phyloP scores from a whole-genome alignment of 768 basidiomycete genomes.

The Tubosaeta sp. region DNA sequence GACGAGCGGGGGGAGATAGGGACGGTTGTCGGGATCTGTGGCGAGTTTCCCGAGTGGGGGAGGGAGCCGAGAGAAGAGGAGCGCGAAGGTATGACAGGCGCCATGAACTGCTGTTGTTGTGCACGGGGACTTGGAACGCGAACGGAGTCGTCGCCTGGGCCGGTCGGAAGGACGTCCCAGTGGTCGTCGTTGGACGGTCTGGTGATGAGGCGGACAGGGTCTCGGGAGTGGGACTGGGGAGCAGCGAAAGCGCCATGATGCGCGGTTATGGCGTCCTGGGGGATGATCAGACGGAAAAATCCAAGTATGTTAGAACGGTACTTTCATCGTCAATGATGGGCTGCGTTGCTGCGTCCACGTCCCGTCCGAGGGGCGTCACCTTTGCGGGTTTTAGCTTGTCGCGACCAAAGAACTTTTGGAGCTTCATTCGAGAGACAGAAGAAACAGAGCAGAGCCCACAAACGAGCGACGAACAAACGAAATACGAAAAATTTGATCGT shows the following conservation, averaged over 20 bases:
- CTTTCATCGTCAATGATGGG: constrained; percentile 29
- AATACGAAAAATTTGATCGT: neutral
- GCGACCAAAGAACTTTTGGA: constrained; percentile 49
- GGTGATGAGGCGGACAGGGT: constrained; percentile 22
- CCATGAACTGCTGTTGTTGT: constrained; percentile 25
- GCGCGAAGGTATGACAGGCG: constrained; percentile 39
- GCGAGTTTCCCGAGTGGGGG: constrained; percentile 39
- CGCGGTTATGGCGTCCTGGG: constrained; percentile 23
- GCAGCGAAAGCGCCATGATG: constrained; percentile 16
- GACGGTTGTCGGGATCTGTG: constrained; percentile 27
- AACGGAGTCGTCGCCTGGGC: constrained; percentile 21
- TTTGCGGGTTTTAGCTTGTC: constrained; percentile 42
- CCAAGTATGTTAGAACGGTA: neutral
- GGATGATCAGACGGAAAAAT: neutral
- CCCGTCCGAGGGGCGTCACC: constrained; percentile 22
- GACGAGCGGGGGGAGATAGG: constrained; percentile 35
- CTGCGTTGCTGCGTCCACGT: constrained; percentile 14
- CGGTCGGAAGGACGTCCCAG: constrained; percentile 41
- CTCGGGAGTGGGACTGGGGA: neutral
- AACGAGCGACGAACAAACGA: neutral
- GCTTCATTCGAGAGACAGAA: constrained; percentile 40
- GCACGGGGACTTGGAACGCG: constrained; percentile 21
- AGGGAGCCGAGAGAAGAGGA: constrained; percentile 50
- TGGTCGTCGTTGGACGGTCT: constrained; percentile 38
- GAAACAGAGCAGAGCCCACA: neutral